Base-by-base conservation (phyloP, 192 early-diverging fungal genomes). In the Phycomyces blakesleeanus region DNA sequence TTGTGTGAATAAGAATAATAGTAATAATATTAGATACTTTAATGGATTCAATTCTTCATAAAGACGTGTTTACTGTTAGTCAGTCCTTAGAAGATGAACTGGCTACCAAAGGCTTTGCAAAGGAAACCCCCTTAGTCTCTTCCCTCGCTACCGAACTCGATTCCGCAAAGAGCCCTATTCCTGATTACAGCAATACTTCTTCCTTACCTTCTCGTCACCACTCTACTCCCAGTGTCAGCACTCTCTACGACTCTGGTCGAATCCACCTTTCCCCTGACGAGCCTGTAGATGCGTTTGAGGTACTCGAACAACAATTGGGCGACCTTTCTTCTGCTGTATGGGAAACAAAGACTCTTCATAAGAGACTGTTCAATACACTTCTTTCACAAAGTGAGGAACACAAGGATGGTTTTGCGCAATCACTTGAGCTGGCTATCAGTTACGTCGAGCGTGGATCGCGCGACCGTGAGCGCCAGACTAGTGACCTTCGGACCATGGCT, bases 281-380 rank as follows among this genome's bases (percentile, higher is more conserved):
- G 7, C 29, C 29, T 5, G 51, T 5, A 5, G 67, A 69, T 34
- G 55, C 59, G 0, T 63, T 69, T 55, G 60, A 58, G 14, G 34
- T 8, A 2, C 61, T 69, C 21, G 63, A 63, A 40, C 51, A 55
- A 25, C 67, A 63, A 18, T 24, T 69, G 3, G 55, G 63, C n/a
- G 60, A 63, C 25, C 53, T 58, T 21, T 63, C 56, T 42, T 47
- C 59, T 15, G 55, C 60, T 21, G 67, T 63, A 27, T 69, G 67
- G 55, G 67, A 69, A 27, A 69, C 67, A 16, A 69, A 69, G 26
- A 44, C 61, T 1, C 26, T 69, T 24, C 67, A 69, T 49, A 42
- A 58, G 18, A 52, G 61, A 12, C 22, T 69, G 20, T 54, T 56
- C 61, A 69, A 63, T 53, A 62, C 67, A 16, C 60, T 69, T 44